Evolutionary conservation across 371 early-diverging fungal species (phyloP).

Genomic region (Rhizopus delemar): DNA sequence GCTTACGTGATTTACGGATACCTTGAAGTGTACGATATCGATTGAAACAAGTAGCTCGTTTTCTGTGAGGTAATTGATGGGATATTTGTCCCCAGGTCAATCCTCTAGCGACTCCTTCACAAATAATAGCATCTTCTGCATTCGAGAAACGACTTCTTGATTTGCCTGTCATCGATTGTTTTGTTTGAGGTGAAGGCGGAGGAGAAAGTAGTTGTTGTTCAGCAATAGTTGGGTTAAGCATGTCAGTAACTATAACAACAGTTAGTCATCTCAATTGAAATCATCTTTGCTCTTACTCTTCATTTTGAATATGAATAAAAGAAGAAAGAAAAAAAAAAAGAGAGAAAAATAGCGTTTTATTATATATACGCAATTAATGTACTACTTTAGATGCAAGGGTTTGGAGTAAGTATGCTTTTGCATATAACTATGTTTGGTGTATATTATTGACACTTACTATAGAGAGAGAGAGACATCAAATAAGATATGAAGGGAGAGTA

Average conservation of each 20-base stretch:
- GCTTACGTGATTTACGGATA: constrained; percentile 50
- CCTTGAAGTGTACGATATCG: constrained; percentile 53
- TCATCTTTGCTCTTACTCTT: background rate
- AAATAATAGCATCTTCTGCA: constrained; percentile 49
- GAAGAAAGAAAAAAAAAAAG: background rate
- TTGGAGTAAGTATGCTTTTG: constrained; percentile 2
- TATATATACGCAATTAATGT: background rate
- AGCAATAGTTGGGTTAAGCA: constrained; percentile 42
- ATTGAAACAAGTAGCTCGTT: constrained; percentile 56
- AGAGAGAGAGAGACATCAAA: constrained; percentile 3
- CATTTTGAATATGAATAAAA: constrained; percentile 1
- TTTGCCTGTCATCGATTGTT: constrained; percentile 26
- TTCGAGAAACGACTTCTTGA: constrained; percentile 54
- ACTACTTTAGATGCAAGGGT: constrained; percentile 3
- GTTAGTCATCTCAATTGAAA: too few species aligned
- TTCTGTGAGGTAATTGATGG: constrained; percentile 51
- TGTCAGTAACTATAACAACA: constrained; percentile 36
- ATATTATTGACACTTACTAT: background rate
- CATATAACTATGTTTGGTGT: constrained; percentile 3
- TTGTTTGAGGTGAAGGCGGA: constrained; percentile 36
- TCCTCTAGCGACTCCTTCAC: constrained; percentile 51
- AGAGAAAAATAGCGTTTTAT: background rate
- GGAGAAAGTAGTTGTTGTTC: constrained; percentile 35
- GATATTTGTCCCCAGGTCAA: constrained; percentile 57
- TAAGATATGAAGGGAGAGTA: constrained; percentile 8